These are phyloP conservation scores for Gracilaria domingensis DNA, from an alignment of 23 red algal species.

Conservation along the genomic window DNA sequence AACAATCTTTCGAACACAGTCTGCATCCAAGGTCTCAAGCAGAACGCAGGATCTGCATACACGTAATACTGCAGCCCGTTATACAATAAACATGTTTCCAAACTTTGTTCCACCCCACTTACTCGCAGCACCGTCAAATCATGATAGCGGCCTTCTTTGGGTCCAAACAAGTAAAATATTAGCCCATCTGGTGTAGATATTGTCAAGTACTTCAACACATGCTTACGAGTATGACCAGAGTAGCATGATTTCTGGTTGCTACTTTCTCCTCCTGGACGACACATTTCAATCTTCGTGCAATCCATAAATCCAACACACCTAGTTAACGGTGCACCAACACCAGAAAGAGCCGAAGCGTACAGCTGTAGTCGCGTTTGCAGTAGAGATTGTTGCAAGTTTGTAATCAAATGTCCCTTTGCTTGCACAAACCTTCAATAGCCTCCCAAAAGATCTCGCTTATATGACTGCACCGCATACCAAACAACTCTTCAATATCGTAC, in stretches of 20 bases:
- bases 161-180: no score
- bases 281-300: no score
- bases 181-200: constrained; percentile 10
- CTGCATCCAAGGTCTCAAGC: background rate
- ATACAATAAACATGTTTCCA: no score
- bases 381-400: no score
- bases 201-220: background rate
- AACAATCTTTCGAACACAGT: background rate
- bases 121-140: background rate
- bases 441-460: no score
- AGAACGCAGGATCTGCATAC: constrained; percentile 5
- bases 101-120: background rate
- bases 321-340: background rate
- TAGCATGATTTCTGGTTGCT: background rate
- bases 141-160: background rate
- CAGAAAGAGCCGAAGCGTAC: no score
- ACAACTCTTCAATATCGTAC: no score
- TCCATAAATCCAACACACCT: background rate
- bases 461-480: no score
- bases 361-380: no score
- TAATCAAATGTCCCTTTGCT: no score
- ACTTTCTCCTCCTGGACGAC: background rate
- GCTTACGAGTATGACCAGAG: background rate
- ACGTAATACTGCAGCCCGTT: no score
- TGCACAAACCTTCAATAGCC: no score